These are phyloP conservation scores for Hansenula lynferdii DNA, from an alignment of 1,139 yeast species.

Conservation along the genomic window DNA sequence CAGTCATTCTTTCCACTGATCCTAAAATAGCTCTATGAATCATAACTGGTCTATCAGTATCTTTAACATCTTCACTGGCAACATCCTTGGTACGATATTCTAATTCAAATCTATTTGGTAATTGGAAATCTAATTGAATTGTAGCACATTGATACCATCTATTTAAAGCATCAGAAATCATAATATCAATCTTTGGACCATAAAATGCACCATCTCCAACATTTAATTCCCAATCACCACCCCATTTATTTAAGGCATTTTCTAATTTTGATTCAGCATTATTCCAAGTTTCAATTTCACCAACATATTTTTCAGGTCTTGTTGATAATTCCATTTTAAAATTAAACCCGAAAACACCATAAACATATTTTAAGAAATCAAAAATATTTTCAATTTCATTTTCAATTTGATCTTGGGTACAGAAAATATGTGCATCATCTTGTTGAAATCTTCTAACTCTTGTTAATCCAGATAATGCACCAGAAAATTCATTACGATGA, in stretches of 20 bases:
- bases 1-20: constrained; percentile 97
- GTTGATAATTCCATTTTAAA: constrained; percentile 90
- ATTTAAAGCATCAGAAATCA: constrained; percentile 84
- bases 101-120: constrained; percentile 86
- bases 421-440: constrained; percentile 98
- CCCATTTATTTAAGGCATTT: constrained; percentile 68
- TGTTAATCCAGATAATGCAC: constrained; percentile 85
- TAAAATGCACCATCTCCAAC: constrained; percentile 99
- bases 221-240: constrained; percentile 85
- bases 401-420: constrained; percentile 84
- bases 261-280: constrained; percentile 77
- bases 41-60: constrained; percentile 79
- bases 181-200: constrained; percentile 96
- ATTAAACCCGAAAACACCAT: constrained; percentile 82
- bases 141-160: constrained; percentile 99
- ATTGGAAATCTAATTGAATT: constrained; percentile 95
- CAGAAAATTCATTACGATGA: constrained; percentile 94
- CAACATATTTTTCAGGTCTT: constrained; percentile 89
- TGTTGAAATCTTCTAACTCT: constrained; percentile 98
- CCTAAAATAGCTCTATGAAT: constrained; percentile 98
- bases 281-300: constrained; percentile 85
- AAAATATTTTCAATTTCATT: constrained; percentile 75
- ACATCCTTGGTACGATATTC: constrained; percentile 78
- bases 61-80: constrained; percentile 25
- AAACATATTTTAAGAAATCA: constrained; percentile 72